Percentiles rank a stretch among this genome's conserved stretches.
These are phyloP conservation scores for Wickerhamomyces sp. DNA, from an alignment of 1,139 yeast species.

Conservation along the genomic window DNA sequence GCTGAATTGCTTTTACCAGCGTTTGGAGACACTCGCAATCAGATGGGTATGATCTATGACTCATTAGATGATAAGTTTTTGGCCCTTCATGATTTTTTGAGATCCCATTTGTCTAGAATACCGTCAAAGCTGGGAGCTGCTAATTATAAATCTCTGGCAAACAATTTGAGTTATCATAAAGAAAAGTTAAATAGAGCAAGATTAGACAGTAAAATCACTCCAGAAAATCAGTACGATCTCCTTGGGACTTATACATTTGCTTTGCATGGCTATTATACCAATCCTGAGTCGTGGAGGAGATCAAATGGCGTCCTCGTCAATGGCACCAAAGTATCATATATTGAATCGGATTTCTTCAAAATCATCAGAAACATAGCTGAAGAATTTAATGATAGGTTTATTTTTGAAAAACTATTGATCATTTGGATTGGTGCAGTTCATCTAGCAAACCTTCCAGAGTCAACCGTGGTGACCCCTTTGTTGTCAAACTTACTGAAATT, in stretches of 20 bases:
- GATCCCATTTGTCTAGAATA: slow-evolving; percentile 55
- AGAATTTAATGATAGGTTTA: slow-evolving; percentile 9
- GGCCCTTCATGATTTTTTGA: slow-evolving; percentile 48
- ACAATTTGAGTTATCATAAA: slow-evolving; percentile 5
- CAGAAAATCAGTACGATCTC: slow-evolving; percentile 6
- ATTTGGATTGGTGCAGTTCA: slow-evolving; percentile 28
- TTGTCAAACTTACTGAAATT: slow-evolving; percentile 28
- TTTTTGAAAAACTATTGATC: slow-evolving; percentile 17
- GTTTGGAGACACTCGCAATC: slow-evolving; percentile 62
- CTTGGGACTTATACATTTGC: slow-evolving; percentile 14
- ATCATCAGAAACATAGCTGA: slow-evolving; percentile 12
- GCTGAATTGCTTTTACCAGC: slow-evolving; percentile 59
- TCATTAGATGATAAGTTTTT: slow-evolving; percentile 35
- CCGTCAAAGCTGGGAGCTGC: slow-evolving; percentile 27
- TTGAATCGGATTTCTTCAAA: slow-evolving; percentile 34
- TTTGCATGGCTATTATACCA: slow-evolving; percentile 16
- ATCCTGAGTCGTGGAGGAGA: slow-evolving; percentile 27
- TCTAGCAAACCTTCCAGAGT: slow-evolving; percentile 22
- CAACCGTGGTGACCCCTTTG: slow-evolving; percentile 9
- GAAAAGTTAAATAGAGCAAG: slow-evolving; percentile 17
- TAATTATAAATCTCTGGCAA: slow-evolving; percentile 15
- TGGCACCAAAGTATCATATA: slow-evolving; percentile 24
- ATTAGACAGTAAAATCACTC: slow-evolving; percentile 8
- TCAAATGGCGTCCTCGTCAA: slow-evolving; percentile 26
- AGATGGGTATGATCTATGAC: slow-evolving; percentile 54